A percentile compares a stretch with the other conserved stretches of the same genome.
phyloP scores from a whole-genome alignment of 257 asterid species.

The Echium plantagineum region DNA sequence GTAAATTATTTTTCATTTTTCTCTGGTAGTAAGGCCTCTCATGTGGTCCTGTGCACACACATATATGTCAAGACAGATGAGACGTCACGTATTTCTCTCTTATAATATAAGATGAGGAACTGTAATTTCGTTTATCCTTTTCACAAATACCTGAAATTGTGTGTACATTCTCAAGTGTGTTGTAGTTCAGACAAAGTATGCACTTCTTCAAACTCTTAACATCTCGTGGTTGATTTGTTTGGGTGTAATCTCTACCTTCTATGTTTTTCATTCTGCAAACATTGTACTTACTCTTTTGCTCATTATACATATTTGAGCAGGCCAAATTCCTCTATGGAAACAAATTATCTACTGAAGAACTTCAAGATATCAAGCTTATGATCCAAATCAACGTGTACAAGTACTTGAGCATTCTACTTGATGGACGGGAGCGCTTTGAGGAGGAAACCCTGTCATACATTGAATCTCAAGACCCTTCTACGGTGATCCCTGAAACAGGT shows the following conservation, averaged over 20 bases:
- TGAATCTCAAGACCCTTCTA: slow-evolving; percentile 12
- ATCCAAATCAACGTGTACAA: slow-evolving; percentile 41
- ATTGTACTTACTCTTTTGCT: neutral
- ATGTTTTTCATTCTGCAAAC: neutral
- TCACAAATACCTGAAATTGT: too few species aligned
- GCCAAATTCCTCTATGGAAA: slow-evolving; percentile 39
- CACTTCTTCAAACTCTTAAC: neutral
- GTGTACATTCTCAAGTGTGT: too few species aligned
- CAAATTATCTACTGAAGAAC: slow-evolving; percentile 41
- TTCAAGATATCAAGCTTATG: slow-evolving; percentile 40
- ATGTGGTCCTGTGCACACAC: too few species aligned
- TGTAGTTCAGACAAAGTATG: too few species aligned
- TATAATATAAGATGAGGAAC: too few species aligned
- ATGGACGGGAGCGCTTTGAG: slow-evolving; percentile 56
- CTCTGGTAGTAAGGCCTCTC: too few species aligned
- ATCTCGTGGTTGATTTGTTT: neutral
- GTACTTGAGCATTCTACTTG: slow-evolving; percentile 47
- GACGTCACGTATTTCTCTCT: too few species aligned
- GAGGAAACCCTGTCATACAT: slow-evolving; percentile 27
- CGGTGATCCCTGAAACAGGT: slow-evolving; percentile 30
- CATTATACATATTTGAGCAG: slow-evolving; percentile 25
- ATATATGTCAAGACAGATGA: too few species aligned
- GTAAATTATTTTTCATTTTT: too few species aligned
- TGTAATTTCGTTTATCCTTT: too few species aligned
- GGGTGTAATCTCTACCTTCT: neutral